Evolutionary conservation across 2,329 filamentous ascomycete species (phyloP).

Genomic region (Pseudogymnoascus sp.): DNA sequence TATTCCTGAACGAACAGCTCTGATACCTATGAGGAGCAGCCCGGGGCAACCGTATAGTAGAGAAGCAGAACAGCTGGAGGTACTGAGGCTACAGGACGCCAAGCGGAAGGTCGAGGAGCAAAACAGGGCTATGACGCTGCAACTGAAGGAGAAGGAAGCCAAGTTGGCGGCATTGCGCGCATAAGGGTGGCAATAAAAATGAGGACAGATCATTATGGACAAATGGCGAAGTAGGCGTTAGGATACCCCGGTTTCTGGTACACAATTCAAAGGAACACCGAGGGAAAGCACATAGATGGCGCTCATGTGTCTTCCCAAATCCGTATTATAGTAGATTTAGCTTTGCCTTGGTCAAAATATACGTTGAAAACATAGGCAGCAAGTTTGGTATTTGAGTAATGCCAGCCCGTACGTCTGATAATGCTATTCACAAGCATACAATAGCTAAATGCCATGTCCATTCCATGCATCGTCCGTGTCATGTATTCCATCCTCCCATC

Average conservation of each 20-base stretch:
- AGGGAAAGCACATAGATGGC: not conserved
- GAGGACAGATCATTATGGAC: not conserved
- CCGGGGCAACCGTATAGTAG: constrained; percentile 66
- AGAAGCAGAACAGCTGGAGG: constrained; percentile 59
- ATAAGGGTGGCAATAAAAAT: not conserved
- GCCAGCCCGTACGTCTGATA: not conserved
- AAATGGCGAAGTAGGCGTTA: constrained; percentile 9
- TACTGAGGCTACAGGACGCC: constrained; percentile 56
- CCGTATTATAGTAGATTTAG: not conserved
- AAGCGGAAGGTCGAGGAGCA: constrained; percentile 52
- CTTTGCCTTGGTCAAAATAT: not conserved
- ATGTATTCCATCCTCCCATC: not conserved
- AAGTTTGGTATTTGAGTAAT: constrained; percentile 4
- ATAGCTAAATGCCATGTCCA: not conserved
- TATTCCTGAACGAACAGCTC: constrained; percentile 60
- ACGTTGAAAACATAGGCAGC: constrained; percentile 1
- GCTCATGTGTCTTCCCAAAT: constrained; percentile 1
- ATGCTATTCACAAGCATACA: not conserved
- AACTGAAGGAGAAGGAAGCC: constrained; percentile 53
- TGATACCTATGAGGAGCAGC: constrained; percentile 62
- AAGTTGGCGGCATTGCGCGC: constrained; percentile 44
- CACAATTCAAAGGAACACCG: constrained; percentile 2
- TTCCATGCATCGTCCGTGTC: not conserved
- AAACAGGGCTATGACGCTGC: constrained; percentile 40
- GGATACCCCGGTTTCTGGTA: constrained; percentile 4